Base-by-base conservation (phyloP, 2,329 filamentous ascomycete genomes). In the Diaporthe amygdali region DNA sequence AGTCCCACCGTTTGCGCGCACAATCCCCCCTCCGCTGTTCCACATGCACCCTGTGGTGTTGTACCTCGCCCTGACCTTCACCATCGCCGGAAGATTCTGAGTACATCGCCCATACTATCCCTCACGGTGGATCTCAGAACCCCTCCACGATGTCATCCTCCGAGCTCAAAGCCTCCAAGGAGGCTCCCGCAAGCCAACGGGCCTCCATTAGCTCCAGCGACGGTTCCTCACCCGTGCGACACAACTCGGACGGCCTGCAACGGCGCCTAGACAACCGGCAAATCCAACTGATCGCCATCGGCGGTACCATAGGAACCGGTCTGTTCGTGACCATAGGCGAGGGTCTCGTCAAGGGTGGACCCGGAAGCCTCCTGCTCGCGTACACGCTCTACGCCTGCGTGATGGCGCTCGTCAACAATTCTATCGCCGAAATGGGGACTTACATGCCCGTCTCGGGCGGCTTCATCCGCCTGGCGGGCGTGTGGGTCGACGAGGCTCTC, bases 401-500 rank as follows among this genome's bases (percentile, higher is more conserved):
- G 68, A 83, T 92, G 73, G 90, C 82, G 27, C 81, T 90, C 55
- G 87, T 92, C 77, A 92, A 91, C 84, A 92, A 91, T 76, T 86
- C 85, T 72, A 84, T 91, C 71, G 90, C 90, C 8, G 90, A 92
- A 77, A 92, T 92, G 90, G 86, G 83, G 34, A 84, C 85, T 46
- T 87, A 87, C 72, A 89, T 90, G 84, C 90, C 91, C 30, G 85
- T 92, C 54, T 86, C 85, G 51, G 90, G 90, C 74, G 88, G 88
- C 3, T 92, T 91, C 77, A 87, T 92, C 74, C 89, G 90, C 73
- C 84, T 92, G 75, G 89, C 89, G 6, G 89, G 90, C 30, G 84
- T 89, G 74, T 92, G 89, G 88, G 88, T 89, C 14, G 90, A 92
- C 78, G 90, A 92, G 22, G 85, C 90, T 8, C 82, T 89, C 25